These are phyloP conservation scores for Echium plantagineum DNA, from an alignment of 257 asterid species.

Conservation along the genomic window DNA sequence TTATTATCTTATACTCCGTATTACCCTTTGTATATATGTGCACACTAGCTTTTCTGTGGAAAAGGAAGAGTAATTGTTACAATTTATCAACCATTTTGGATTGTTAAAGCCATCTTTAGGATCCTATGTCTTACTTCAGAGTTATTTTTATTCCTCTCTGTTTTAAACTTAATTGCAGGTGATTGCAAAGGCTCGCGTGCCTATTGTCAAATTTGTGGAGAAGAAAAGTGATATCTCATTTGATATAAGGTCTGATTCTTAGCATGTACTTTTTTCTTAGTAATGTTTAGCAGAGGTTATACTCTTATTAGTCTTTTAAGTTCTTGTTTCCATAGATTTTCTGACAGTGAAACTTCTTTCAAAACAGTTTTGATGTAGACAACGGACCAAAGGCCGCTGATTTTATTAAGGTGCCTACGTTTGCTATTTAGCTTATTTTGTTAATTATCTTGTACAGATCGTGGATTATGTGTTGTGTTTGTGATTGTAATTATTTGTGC, in stretches of 20 bases:
- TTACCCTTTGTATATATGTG: no score
- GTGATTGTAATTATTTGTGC: neutral
- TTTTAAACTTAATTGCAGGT: slow-evolving; percentile 33
- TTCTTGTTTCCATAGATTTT: neutral
- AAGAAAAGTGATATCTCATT: slow-evolving; percentile 72
- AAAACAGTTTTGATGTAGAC: slow-evolving; percentile 73
- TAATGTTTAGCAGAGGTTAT: neutral
- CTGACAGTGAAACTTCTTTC: neutral
- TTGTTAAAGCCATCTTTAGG: no score
- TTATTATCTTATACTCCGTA: no score
- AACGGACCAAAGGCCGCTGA: slow-evolving; percentile 98
- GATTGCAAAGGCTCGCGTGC: slow-evolving; percentile 91
- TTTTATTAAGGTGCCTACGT: slow-evolving; percentile 50
- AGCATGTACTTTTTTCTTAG: neutral
- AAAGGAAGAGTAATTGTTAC: neutral
- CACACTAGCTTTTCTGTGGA: no score
- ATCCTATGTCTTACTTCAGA: slow-evolving; percentile 5
- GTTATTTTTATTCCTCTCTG: slow-evolving; percentile 3
- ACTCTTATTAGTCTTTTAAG: no score
- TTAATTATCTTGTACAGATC: neutral
- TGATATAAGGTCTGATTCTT: slow-evolving; percentile 61
- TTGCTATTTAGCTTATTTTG: neutral
- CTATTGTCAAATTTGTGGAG: slow-evolving; percentile 91
- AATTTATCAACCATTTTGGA: no score
- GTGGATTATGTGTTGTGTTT: neutral